Percentiles rank a stretch among this genome's conserved stretches.
Evolutionary conservation across 495 filamentous ascomycete genomes (phyloP).

Genomic region (Pyrenopolyporus hunteri): DNA sequence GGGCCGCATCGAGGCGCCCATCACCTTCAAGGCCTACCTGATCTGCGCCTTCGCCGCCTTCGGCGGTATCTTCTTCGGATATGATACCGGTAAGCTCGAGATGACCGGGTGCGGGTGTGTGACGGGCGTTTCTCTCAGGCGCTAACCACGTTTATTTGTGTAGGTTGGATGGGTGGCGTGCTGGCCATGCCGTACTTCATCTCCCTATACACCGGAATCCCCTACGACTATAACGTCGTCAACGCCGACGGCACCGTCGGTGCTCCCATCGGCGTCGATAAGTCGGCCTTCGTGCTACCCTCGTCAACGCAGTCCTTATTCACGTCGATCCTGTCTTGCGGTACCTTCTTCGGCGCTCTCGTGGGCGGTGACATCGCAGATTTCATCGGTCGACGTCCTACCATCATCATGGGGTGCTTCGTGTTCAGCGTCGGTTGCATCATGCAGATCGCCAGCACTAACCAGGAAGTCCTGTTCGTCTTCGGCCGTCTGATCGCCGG

Average conservation of each 20-base stretch:
- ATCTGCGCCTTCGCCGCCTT: conserved; percentile 66
- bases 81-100: conserved; percentile 59
- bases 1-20: conserved; percentile 60
- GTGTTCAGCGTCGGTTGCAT: conserved; percentile 64
- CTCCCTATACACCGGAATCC: conserved; percentile 52
- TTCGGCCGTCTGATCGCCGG: conserved; percentile 69
- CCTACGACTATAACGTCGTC: conserved; percentile 56
- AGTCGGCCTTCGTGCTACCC: conserved; percentile 51
- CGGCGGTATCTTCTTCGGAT: conserved; percentile 66
- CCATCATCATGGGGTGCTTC: conserved; percentile 63
- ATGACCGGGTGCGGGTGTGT: conserved; percentile 12
- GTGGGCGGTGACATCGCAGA: conserved; percentile 67
- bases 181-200: conserved; percentile 56
- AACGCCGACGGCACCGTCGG: conserved; percentile 10
- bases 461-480: conserved; percentile 68
- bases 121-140: conserved; percentile 38
- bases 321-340: conserved; percentile 68
- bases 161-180: conserved; percentile 63
- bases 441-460: conserved; percentile 63
- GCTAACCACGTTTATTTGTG: conserved; percentile 64
- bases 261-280: conserved; percentile 46
- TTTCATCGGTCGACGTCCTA: conserved; percentile 64
- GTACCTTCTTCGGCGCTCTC: conserved; percentile 71
- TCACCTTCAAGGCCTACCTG: conserved; percentile 65
- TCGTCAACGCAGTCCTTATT: conserved; percentile 63